These are phyloP conservation scores for Fusarium sublunatum DNA, from an alignment of 2,329 filamentous ascomycete genomes.

Conservation along the genomic window DNA sequence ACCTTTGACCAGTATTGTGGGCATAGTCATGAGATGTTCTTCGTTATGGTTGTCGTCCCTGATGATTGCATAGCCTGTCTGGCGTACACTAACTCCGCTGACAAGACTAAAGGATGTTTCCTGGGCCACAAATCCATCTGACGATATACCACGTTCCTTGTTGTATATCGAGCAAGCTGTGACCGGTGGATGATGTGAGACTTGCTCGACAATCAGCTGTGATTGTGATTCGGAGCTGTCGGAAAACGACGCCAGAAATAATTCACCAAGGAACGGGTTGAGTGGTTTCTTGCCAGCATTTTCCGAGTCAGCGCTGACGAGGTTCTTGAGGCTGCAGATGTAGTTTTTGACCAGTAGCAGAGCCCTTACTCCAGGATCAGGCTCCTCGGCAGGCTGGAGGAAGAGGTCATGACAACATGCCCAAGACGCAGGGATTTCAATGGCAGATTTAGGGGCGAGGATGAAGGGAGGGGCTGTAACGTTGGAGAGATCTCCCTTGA, in stretches of 20 bases:
- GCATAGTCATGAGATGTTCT: constrained; percentile 22
- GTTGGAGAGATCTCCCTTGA: constrained; percentile 64
- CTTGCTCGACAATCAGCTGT: constrained; percentile 58
- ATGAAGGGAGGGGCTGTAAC: constrained; percentile 63
- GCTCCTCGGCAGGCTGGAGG: constrained; percentile 21
- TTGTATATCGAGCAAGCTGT: constrained; percentile 52
- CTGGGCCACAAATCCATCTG: constrained; percentile 12
- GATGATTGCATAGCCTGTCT: constrained; percentile 19
- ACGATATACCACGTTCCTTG: constrained; percentile 20
- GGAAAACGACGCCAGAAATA: constrained; percentile 58
- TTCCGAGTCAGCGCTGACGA: constrained; percentile 12
- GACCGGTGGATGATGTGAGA: constrained; percentile 65
- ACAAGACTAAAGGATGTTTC: constrained; percentile 24
- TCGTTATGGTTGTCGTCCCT: constrained; percentile 17
- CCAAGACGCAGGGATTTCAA: constrained; percentile 64
- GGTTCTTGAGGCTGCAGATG: constrained; percentile 19
- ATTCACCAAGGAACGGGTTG: constrained; percentile 64
- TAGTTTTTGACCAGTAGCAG: constrained; percentile 19
- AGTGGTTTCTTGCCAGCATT: constrained; percentile 58
- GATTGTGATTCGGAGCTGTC: constrained; percentile 43
- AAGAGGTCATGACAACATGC: constrained; percentile 42
- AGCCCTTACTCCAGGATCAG: constrained; percentile 18
- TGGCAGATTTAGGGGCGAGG: constrained; percentile 60
- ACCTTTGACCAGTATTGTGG: constrained; percentile 21
- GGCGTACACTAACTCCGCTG: constrained; percentile 17